A percentile compares a stretch with the other conserved stretches of the same genome.
Evolutionary conservation across 441 rosid genomes (phyloP).

Genomic region (Populus tomentosa): DNA sequence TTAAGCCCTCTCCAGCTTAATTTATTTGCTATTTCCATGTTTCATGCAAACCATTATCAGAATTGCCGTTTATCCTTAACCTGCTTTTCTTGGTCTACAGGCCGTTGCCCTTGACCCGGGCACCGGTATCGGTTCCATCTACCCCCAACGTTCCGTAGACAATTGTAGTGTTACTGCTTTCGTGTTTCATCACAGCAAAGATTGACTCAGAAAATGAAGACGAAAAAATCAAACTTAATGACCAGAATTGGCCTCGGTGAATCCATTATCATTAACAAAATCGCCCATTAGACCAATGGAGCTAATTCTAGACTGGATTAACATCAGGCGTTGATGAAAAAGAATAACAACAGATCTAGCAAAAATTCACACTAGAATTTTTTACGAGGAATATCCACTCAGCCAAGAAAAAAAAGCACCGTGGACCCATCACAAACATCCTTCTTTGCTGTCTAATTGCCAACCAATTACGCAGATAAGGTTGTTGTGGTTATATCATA

Average conservation of each 20-base stretch:
- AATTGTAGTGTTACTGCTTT: not conserved
- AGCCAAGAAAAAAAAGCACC: not conserved
- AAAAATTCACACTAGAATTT: not conserved
- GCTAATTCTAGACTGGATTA: not conserved
- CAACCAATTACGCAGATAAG: not conserved
- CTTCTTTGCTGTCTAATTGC: not conserved
- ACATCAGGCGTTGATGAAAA: not conserved
- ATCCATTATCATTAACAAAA: not conserved
- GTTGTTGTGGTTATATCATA: not conserved
- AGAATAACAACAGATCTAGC: not conserved
- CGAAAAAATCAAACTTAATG: not conserved
- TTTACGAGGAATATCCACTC: not conserved
- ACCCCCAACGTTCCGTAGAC: not conserved
- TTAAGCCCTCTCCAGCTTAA: too few species aligned
- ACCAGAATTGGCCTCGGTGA: too few species aligned
- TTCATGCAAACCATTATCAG: not conserved
- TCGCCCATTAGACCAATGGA: not conserved
- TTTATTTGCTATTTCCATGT: not conserved
- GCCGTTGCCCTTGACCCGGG: not conserved
- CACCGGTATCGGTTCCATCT: not conserved
- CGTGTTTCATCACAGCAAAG: not conserved
- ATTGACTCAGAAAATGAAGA: not conserved
- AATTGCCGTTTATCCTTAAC: not conserved
- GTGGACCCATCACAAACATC: not conserved
- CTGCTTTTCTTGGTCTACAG: not conserved